Evolutionary conservation across 768 basidiomycete species (phyloP), one percentile per base, ranked within the genome.

Genomic region (Boletus huronensis): DNA sequence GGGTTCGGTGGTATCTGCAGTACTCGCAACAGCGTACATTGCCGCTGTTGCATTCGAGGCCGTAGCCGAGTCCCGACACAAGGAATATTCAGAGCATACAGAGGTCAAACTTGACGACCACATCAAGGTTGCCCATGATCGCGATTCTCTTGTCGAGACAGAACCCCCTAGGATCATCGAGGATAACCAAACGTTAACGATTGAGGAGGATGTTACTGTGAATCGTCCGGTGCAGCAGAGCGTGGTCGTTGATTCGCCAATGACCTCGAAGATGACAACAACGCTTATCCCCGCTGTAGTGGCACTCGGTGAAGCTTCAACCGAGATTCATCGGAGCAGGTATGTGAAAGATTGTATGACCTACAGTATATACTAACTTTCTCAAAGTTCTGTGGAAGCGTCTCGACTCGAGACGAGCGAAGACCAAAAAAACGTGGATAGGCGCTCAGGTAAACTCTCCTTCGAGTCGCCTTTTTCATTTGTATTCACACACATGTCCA

Each of bases 1-100:
- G 10, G 42, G 45, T 42, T 64, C 57, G 16, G 13, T 55, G 6
- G 32, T 61, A 9, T 61, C 64, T 31, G 26, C 48, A 13, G 9
- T 53, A 28, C 43, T 67, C 3, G 57, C 57, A 3, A 6, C 51
- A 10, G 64, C 55, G 0, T 47, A 36, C 5, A n/a, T 64, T 21
- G 57, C 57, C 2, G 55, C 65, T 6, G 35, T 43, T 23, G 59
- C 55, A 0, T 39, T 46, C 2, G 65, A 62, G 41, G 57, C 57
- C 17, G 44, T 34, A 17, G 2, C 59, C 5, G 59, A 57, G 14
- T 39, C 34, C 5, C 52, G 35, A 32, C 46, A 43, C 16, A 43
- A 64, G 46, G 38, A 53, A 28, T 48, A 5, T 29, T 25, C 40
- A 1, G 29, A 56, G 26, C 54, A n/a, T 9, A 17, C 17, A 5